These are phyloP conservation scores for Kwoniella bestiolae DNA, from an alignment of 768 basidiomycete species.

Conservation along the genomic window DNA sequence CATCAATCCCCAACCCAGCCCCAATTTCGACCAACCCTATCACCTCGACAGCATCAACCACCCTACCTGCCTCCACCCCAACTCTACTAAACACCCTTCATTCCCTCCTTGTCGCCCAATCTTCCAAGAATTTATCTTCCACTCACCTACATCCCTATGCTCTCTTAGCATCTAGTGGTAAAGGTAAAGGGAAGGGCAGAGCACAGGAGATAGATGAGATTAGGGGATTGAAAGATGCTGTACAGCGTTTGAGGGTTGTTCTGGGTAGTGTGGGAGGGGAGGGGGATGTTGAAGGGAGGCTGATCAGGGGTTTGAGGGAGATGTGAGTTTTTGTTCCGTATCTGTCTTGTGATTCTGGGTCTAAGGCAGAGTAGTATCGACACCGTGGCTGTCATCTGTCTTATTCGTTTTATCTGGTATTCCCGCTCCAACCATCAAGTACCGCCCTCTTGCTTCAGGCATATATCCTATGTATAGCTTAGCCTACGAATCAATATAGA, in stretches of 20 bases:
- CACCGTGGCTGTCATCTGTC: no score
- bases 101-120: neutral
- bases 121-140: slow-evolving; percentile 5
- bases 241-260: neutral
- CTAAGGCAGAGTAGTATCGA: no score
- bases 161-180: slow-evolving; percentile 1
- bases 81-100: slow-evolving; percentile 9
- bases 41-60: neutral
- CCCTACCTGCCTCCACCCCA: neutral
- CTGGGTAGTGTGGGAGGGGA: neutral
- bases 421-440: no score
- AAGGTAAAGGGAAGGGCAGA: slow-evolving; percentile 19
- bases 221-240: neutral
- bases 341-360: no score
- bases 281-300: slow-evolving; percentile 22
- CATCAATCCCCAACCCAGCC: neutral
- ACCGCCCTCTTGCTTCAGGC: no score
- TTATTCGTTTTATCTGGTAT: no score
- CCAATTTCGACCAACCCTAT: neutral
- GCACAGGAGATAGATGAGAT: neutral
- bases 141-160: slow-evolving; percentile 43
- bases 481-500: no score
- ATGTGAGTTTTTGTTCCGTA: no score
- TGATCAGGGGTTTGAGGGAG: slow-evolving; percentile 38
- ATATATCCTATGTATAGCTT: no score